Conservation (phyloP, 2,329 filamentous ascomycete species). For the Colletotrichum sansevieriae region DNA sequence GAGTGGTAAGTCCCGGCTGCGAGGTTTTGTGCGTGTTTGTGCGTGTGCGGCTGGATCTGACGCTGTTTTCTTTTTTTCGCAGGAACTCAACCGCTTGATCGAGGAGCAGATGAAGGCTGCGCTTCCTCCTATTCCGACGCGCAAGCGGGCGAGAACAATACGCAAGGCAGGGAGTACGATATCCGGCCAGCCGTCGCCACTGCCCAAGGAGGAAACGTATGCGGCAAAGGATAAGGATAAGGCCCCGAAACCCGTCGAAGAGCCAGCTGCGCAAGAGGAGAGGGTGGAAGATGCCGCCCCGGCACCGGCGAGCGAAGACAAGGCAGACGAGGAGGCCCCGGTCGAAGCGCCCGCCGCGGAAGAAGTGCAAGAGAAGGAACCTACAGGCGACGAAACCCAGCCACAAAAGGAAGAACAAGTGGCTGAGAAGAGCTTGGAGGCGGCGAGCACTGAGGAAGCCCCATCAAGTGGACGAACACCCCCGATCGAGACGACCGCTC, state of each 20-base stretch:
- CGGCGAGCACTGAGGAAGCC: constrained; percentile 10
- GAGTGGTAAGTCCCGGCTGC: constrained; percentile 44
- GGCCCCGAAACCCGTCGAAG: background rate
- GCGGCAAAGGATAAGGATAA: background rate
- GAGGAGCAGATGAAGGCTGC: constrained; percentile 56
- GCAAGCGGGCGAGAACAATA: constrained; percentile 35
- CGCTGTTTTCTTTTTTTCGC: background rate
- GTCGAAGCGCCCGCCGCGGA: constrained; percentile 14
- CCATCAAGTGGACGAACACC: constrained; percentile 2
- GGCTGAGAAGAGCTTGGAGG: constrained; percentile 37
- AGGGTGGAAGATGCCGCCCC: background rate
- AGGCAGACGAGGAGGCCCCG: constrained; percentile 6
- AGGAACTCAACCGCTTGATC: constrained; percentile 59
- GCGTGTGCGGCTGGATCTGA: constrained; percentile 18
- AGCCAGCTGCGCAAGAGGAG: background rate
- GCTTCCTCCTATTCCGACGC: constrained; percentile 47
- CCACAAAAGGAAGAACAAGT: constrained; percentile 36
- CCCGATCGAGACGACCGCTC: background rate
- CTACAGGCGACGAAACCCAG: constrained; percentile 38
- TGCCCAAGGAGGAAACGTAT: constrained; percentile 2
- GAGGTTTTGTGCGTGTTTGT: too few species aligned
- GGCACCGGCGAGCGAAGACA: background rate
- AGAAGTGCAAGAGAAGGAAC: constrained; percentile 1
- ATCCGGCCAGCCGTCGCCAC: constrained; percentile 27
- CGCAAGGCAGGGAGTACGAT: constrained; percentile 5